Percentiles rank a stretch among this genome's conserved stretches.
Evolutionary conservation across 2,329 filamentous ascomycete genomes (phyloP).

Genomic region (Aphanocladium album): DNA sequence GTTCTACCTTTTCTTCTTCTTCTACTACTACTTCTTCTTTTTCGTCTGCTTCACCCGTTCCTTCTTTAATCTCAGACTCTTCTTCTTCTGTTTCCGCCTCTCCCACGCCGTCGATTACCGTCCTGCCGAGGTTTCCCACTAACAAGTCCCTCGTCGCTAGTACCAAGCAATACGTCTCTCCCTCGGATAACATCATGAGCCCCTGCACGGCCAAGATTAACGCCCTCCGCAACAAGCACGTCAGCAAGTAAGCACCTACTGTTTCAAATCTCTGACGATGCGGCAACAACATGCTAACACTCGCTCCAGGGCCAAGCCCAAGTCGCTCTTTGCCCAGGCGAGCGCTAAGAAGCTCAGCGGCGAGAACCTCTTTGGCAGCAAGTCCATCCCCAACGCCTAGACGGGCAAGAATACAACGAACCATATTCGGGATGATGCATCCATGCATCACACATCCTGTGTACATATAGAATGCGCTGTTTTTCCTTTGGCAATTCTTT

Average conservation of each 20-base stretch:
- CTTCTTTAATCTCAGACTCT: background rate
- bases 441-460: background rate
- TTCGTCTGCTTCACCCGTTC: background rate
- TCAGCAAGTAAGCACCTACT: conserved; percentile 64
- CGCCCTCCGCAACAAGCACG: conserved; percentile 74
- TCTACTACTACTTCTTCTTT: background rate
- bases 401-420: background rate
- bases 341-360: conserved; percentile 57
- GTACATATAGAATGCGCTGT: conserved; percentile 9
- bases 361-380: conserved; percentile 37
- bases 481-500: background rate
- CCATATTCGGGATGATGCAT: background rate
- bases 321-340: conserved; percentile 62
- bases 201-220: conserved; percentile 79
- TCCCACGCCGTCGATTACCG: conserved; percentile 8
- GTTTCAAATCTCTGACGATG: too few species aligned
- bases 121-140: conserved; percentile 7
- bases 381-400: conserved; percentile 29
- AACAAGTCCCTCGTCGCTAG: conserved; percentile 21
- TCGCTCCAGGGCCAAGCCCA: conserved; percentile 53
- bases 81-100: conserved; percentile 12
- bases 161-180: conserved; percentile 63
- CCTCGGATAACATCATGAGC: conserved; percentile 85
- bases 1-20: conserved; percentile 3
- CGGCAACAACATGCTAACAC: background rate